These are phyloP conservation scores for Kwoniella botswanensis DNA, from an alignment of 768 basidiomycete genomes.

Conservation along the genomic window DNA sequence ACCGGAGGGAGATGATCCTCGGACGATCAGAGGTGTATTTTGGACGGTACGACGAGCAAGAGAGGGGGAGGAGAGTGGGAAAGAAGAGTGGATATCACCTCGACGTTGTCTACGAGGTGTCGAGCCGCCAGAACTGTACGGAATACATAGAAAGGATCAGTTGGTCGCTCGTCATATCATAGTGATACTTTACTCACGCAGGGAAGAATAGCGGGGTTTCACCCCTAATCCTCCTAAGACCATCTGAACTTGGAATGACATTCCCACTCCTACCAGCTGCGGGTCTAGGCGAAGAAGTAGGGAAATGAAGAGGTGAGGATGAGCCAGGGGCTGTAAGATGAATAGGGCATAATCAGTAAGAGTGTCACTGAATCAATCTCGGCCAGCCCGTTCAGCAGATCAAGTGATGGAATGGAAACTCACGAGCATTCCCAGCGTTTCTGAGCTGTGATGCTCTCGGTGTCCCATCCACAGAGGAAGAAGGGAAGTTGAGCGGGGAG, in stretches of 20 bases:
- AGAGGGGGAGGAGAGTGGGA: conserved; percentile 63
- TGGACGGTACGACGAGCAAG: conserved; percentile 61
- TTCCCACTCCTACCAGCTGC: conserved; percentile 8
- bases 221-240: conserved; percentile 27
- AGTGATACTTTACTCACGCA: conserved; percentile 47
- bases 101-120: conserved; percentile 75
- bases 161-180: not conserved
- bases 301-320: conserved; percentile 49
- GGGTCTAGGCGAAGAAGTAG: conserved; percentile 38
- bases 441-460: conserved; percentile 36
- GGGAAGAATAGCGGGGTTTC: conserved; percentile 61
- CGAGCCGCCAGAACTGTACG: conserved; percentile 58
- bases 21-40: conserved; percentile 62
- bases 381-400: not conserved
- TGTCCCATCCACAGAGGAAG: conserved; percentile 55
- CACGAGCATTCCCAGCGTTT: conserved; percentile 31
- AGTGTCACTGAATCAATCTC: not conserved
- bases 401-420: conserved; percentile 7
- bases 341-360: not conserved
- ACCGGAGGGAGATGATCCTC: conserved; percentile 41
- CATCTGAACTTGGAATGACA: conserved; percentile 15
- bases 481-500: conserved; percentile 59
- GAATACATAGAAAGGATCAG: conserved; percentile 13
- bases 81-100: conserved; percentile 90
- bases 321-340: conserved; percentile 29